Conservation (phyloP, 805 yeast species). For the Saturnispora serradocipensis region DNA sequence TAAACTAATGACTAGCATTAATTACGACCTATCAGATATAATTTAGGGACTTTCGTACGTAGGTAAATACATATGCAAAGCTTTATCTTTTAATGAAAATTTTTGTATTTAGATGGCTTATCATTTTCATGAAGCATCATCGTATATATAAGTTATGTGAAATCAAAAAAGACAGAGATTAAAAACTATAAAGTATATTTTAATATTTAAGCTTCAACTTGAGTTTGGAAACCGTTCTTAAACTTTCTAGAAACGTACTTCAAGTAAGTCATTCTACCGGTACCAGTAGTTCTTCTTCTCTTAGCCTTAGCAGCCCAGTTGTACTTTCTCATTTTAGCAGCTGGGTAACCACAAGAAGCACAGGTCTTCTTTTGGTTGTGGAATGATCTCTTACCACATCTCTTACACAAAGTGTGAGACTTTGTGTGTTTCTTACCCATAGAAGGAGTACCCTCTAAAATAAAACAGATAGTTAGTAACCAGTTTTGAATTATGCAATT, state of each 20-base stretch:
- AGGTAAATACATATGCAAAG: too few relatives aligned
- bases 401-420: conserved; percentile 97
- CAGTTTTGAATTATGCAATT: conserved; percentile 12
- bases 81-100: background rate
- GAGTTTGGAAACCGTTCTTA: conserved; percentile 97
- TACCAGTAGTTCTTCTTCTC: conserved; percentile 99
- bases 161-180: background rate
- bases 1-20: conserved; percentile 59
- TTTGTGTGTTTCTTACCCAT: conserved; percentile 99
- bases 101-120: background rate
- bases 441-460: conserved; percentile 97
- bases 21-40: conserved; percentile 25
- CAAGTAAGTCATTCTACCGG: conserved; percentile 98
- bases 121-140: background rate
- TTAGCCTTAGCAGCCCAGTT: conserved; percentile 99
- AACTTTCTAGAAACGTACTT: conserved; percentile 96
- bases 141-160: background rate
- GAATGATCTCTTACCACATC: conserved; percentile 99
- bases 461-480: conserved; percentile 25
- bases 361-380: conserved; percentile 99
- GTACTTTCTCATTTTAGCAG: conserved; percentile 97
- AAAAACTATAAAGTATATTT: background rate
- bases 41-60: background rate
- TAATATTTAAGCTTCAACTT: conserved; percentile 14
- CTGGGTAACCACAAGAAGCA: conserved; percentile 98